Percentiles rank a stretch among this genome's conserved stretches.
Conservation (phyloP, 495 filamentous ascomycete genomes). For the Penicillium turbatum region DNA sequence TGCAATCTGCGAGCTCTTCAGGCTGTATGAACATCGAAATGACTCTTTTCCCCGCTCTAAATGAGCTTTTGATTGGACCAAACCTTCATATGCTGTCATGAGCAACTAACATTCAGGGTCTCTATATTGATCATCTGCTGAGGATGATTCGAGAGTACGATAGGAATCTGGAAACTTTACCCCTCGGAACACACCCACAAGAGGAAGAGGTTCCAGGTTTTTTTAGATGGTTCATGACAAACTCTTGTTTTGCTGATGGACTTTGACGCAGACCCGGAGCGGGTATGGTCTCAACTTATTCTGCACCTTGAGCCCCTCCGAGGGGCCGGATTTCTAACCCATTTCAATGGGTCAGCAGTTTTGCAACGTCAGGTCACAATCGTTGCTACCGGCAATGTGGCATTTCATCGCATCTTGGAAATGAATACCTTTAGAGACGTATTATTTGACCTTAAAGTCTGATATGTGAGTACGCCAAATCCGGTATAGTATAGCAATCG, state of each 20-base stretch:
- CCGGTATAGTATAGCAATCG: no score
- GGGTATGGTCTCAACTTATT: conserved; percentile 45
- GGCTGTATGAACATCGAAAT: conserved; percentile 66
- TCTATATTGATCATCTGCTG: conserved; percentile 64
- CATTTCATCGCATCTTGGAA: conserved; percentile 35
- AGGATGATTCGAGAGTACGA: no score
- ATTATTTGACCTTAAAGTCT: no score
- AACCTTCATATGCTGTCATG: no score
- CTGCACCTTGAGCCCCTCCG: conserved; percentile 53
- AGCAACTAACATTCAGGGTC: conserved; percentile 26
- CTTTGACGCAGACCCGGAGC: conserved; percentile 30
- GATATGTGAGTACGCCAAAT: no score
- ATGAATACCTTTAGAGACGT: conserved; percentile 48
- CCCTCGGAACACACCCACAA: conserved; percentile 11
- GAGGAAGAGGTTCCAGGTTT: conserved; percentile 48
- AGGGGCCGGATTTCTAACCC: conserved; percentile 53
- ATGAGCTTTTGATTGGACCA: conserved; percentile 53
- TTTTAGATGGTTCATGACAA: conserved; percentile 38
- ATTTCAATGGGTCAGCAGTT: conserved; percentile 45
- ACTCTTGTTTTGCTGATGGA: conserved; percentile 34
- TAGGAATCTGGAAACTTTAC: no score
- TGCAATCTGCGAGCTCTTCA: conserved; percentile 48
- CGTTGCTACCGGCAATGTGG: conserved; percentile 62
- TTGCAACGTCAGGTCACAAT: conserved; percentile 59
- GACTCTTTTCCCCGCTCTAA: conserved; percentile 67